Evolutionary conservation across 768 basidiomycete species (phyloP).

Genomic region (Russula sp.): DNA sequence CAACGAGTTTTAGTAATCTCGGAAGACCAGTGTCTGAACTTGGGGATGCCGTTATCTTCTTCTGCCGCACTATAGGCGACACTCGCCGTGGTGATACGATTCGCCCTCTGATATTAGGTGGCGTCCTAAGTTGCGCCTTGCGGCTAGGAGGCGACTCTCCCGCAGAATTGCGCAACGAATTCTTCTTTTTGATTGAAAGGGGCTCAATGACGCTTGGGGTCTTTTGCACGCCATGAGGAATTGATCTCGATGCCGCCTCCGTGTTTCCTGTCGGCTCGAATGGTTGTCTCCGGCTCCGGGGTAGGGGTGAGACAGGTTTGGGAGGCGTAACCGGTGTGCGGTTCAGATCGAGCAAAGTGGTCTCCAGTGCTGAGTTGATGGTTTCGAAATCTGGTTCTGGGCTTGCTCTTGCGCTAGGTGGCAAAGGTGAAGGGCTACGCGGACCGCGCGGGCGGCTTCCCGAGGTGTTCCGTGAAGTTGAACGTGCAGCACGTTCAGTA

Average conservation of each 20-base stretch:
- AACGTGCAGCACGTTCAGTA: conserved; percentile 37
- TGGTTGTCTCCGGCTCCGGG: conserved; percentile 66
- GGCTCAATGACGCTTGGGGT: conserved; percentile 55
- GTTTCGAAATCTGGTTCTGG: conserved; percentile 38
- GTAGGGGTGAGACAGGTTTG: conserved; percentile 45
- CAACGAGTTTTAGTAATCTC: conserved; percentile 42
- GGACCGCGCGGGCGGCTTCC: conserved; percentile 68
- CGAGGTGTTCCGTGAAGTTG: conserved; percentile 42
- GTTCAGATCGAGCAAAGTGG: conserved; percentile 30
- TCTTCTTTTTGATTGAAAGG: conserved; percentile 81
- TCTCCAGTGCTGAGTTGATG: conserved; percentile 42
- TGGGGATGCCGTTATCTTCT: conserved; percentile 3
- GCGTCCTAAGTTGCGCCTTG: conserved; percentile 34
- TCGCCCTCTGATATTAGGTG: conserved; percentile 34
- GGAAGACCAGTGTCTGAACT: conserved; percentile 36
- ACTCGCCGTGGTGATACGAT: conserved; percentile 24
- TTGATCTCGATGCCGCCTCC: conserved; percentile 48
- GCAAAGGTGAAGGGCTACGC: conserved; percentile 67
- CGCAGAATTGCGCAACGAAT: conserved; percentile 48
- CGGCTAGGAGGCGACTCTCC: conserved; percentile 34
- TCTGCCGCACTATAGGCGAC: conserved; percentile 23
- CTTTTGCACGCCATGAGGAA: conserved; percentile 29
- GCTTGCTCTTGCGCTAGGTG: conserved; percentile 39
- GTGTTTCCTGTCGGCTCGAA: conserved; percentile 49
- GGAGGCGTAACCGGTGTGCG: conserved; percentile 27